These are phyloP conservation scores for Backusella psychrophila DNA, from an alignment of 192 early-diverging fungal genomes.

Conservation along the genomic window DNA sequence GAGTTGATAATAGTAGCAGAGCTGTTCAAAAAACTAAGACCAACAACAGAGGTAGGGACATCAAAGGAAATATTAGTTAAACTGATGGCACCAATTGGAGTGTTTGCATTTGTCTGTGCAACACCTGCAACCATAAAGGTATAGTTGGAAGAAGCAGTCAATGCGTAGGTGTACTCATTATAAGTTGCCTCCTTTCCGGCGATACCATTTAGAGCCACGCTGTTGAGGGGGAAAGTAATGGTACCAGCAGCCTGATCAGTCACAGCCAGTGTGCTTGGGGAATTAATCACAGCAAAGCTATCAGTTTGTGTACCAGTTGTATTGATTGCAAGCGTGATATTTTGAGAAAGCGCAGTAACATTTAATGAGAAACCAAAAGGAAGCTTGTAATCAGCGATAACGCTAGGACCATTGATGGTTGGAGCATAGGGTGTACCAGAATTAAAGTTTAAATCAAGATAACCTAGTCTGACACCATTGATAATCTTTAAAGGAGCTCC, in stretches of 20 bases:
- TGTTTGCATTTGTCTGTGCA: slow-evolving; percentile 49
- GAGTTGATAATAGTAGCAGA: slow-evolving; percentile 48
- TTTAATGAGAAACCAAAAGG: slow-evolving; percentile 64
- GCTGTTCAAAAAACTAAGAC: slow-evolving; percentile 56
- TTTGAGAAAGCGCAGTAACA: slow-evolving; percentile 51
- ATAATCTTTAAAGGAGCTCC: slow-evolving; percentile 48
- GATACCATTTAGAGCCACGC: slow-evolving; percentile 40
- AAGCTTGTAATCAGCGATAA: slow-evolving; percentile 49
- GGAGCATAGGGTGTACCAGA: slow-evolving; percentile 47
- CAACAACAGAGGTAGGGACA: slow-evolving; percentile 44
- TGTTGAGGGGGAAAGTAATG: slow-evolving; percentile 48
- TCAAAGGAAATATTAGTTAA: slow-evolving; percentile 53
- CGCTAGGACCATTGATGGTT: slow-evolving; percentile 37
- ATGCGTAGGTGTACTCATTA: slow-evolving; percentile 46
- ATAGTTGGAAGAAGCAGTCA: slow-evolving; percentile 41
- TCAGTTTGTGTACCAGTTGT: slow-evolving; percentile 23
- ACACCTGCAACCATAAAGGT: slow-evolving; percentile 44
- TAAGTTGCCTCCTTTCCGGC: slow-evolving; percentile 44
- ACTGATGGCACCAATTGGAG: slow-evolving; percentile 52
- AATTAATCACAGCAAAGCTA: slow-evolving; percentile 19
- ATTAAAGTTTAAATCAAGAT: slow-evolving; percentile 54
- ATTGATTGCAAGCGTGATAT: slow-evolving; percentile 42
- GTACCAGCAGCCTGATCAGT: slow-evolving; percentile 40
- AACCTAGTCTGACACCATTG: slow-evolving; percentile 45
- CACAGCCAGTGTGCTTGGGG: slow-evolving; percentile 28